Conservation (phyloP, 106 monocot species). For the Iris macrosiphon region DNA sequence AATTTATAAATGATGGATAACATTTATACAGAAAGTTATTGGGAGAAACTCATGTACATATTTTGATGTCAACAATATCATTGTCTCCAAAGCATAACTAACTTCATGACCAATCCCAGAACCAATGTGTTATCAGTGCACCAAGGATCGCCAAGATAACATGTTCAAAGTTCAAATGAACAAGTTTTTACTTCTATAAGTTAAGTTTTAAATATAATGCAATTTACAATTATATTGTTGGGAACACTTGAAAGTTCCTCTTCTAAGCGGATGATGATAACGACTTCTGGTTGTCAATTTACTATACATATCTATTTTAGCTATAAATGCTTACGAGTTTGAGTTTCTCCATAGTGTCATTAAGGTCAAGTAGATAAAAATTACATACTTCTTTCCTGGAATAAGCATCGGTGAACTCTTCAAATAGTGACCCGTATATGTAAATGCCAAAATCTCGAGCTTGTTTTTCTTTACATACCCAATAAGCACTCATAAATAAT, state of each 20-base stretch:
- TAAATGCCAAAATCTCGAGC: conserved; percentile 68
- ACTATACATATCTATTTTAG: too few species aligned
- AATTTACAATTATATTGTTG: too few species aligned
- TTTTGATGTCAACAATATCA: conserved; percentile 55
- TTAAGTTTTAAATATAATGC: too few species aligned
- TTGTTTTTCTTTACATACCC: conserved; percentile 65
- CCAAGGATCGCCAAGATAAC: conserved; percentile 57
- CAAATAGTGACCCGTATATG: conserved; percentile 62
- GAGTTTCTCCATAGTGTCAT: too few species aligned
- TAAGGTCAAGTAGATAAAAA: too few species aligned
- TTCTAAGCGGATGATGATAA: too few species aligned
- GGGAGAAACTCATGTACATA: conserved; percentile 63
- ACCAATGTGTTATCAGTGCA: conserved; percentile 83
- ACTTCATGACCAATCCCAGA: conserved; percentile 76
- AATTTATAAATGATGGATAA: conserved; percentile 25
- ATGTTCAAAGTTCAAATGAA: not conserved
- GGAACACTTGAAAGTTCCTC: too few species aligned
- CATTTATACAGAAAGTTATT: conserved; percentile 78
- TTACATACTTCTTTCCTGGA: conserved; percentile 80
- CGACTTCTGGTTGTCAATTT: too few species aligned
- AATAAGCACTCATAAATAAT: conserved; percentile 64
- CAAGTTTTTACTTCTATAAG: too few species aligned
- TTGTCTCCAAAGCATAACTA: conserved; percentile 65
- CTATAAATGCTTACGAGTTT: too few species aligned
- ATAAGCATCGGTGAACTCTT: conserved; percentile 69